Conservation (phyloP, 1,139 yeast species). For the Magnusiomyces suaveolens region DNA sequence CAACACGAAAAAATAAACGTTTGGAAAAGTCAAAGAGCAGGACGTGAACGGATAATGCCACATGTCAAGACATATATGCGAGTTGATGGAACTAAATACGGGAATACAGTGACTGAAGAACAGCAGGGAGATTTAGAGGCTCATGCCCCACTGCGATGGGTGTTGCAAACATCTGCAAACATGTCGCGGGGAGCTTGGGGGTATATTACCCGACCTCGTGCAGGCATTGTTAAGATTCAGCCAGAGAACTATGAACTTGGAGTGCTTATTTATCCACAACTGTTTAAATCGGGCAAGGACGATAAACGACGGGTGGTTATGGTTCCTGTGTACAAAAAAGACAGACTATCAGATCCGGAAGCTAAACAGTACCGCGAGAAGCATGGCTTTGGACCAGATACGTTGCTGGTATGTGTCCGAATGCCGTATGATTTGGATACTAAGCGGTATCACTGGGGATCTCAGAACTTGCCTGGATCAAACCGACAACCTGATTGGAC, state of each 20-base stretch:
- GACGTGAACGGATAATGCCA: slow-evolving; percentile 29
- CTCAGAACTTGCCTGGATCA: background rate
- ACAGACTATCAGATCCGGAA: slow-evolving; percentile 7
- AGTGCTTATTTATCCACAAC: slow-evolving; percentile 23
- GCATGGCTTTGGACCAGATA: slow-evolving; percentile 1
- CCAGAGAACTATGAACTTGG: slow-evolving; percentile 31
- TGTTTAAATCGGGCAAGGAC: slow-evolving; percentile 7
- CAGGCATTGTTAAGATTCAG: slow-evolving; percentile 16
- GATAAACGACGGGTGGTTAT: slow-evolving; percentile 10
- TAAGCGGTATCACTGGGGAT: slow-evolving; percentile 15
- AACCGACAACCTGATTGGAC: too few species aligned
- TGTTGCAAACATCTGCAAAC: slow-evolving; percentile 31
- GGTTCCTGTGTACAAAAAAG: slow-evolving; percentile 19
- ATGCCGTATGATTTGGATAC: slow-evolving; percentile 28
- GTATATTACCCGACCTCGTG: slow-evolving; percentile 7
- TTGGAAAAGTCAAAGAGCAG: slow-evolving; percentile 28
- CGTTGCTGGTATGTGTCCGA: slow-evolving; percentile 15
- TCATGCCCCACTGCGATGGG: slow-evolving; percentile 23
- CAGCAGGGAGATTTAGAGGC: background rate
- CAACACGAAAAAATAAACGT: slow-evolving; percentile 17
- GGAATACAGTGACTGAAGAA: background rate
- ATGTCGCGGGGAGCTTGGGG: slow-evolving; percentile 34
- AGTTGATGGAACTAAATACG: slow-evolving; percentile 4
- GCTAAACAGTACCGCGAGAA: background rate
- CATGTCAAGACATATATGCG: slow-evolving; percentile 31